A percentile compares a stretch with the other conserved stretches of the same genome.
These are phyloP conservation scores for Polysphondylium violaceum DNA, from an alignment of 78 protist genomes.

Conservation along the genomic window DNA sequence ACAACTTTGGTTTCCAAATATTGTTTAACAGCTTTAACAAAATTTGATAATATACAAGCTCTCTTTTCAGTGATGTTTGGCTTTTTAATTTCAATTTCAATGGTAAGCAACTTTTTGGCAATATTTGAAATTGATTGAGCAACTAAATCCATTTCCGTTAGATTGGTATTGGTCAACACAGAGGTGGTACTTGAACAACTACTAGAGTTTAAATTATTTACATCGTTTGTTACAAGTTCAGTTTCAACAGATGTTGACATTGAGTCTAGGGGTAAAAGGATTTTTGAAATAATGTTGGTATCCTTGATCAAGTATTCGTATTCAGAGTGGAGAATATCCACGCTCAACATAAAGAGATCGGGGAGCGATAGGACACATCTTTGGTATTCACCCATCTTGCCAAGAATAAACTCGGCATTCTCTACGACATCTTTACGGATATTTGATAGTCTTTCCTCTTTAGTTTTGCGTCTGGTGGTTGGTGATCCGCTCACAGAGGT, in stretches of 20 bases:
- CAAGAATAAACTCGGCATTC: conserved; percentile 56
- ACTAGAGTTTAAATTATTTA: no score
- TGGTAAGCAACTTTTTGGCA: conserved; percentile 47
- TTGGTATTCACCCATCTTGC: conserved; percentile 67
- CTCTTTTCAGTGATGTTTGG: conserved; percentile 53
- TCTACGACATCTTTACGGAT: conserved; percentile 17
- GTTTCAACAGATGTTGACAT: conserved; percentile 34
- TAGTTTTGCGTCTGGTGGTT: not conserved
- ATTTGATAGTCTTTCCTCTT: conserved; percentile 3
- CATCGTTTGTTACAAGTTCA: not conserved
- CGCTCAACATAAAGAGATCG: conserved; percentile 7
- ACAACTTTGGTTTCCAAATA: conserved; percentile 51
- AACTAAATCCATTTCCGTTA: conserved; percentile 60
- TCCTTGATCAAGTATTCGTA: conserved; percentile 54
- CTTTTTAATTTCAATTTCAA: conserved; percentile 63
- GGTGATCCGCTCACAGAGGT: not conserved
- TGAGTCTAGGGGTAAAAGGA: conserved; percentile 50
- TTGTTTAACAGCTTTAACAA: conserved; percentile 23
- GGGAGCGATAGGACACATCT: conserved; percentile 53
- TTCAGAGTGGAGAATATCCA: conserved; percentile 45
- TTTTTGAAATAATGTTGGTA: conserved; percentile 42
- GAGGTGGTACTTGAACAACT: no score
- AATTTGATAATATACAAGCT: conserved; percentile 24
- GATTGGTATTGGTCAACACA: conserved; percentile 9
- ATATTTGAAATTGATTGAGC: conserved; percentile 71